phyloP scores from a whole-genome alignment of 192 early-diverging fungal genomes.

The Bifiguratus adelaidae region DNA sequence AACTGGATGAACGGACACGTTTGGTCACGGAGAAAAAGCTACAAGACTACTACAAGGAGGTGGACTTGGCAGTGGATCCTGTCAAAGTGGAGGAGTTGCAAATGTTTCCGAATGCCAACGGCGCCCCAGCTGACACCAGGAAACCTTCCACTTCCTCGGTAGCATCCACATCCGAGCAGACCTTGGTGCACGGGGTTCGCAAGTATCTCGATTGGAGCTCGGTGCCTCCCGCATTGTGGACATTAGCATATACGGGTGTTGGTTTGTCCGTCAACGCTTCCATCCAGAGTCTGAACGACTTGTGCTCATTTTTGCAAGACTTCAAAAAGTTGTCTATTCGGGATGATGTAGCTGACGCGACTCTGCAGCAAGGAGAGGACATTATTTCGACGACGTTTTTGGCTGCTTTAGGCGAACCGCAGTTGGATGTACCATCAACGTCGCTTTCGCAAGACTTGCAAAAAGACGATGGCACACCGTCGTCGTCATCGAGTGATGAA shows the following conservation, averaged over 20 bases:
- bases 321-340: neutral
- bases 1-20: neutral
- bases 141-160: too few species aligned
- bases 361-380: neutral
- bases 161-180: too few species aligned
- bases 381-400: neutral
- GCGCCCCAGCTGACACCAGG: too few species aligned
- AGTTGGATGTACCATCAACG: too few species aligned
- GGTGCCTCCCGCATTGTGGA: neutral
- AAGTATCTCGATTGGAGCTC: too few species aligned
- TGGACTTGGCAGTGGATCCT: neutral
- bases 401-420: neutral
- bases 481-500: too few species aligned
- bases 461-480: too few species aligned
- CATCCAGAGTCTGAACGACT: neutral
- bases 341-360: too few species aligned
- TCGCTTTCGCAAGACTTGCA: neutral
- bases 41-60: neutral
- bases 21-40: neutral
- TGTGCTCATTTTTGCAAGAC: neutral
- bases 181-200: too few species aligned
- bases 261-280: neutral
- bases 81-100: too few species aligned
- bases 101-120: too few species aligned
- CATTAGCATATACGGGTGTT: neutral